Evolutionary conservation across 2,329 filamentous ascomycete species (phyloP).

Genomic region (Aureobasidium sp.): DNA sequence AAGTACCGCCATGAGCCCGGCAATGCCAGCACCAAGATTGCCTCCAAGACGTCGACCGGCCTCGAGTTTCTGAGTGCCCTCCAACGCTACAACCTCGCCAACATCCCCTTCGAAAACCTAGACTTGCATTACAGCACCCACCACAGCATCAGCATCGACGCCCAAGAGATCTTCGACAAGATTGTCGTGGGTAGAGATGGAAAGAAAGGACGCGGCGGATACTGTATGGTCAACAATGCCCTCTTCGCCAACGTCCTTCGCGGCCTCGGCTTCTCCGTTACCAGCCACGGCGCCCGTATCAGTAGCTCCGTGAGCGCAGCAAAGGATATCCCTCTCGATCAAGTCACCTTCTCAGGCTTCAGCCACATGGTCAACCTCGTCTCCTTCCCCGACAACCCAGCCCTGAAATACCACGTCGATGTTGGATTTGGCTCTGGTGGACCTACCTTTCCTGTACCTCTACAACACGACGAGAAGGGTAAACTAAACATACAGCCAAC

Average conservation of each 20-base stretch:
- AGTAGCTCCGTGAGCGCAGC: slow-evolving; percentile 38
- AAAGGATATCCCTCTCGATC: slow-evolving; percentile 35
- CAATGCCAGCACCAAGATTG: neutral
- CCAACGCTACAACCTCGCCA: slow-evolving; percentile 35
- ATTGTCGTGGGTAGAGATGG: slow-evolving; percentile 33
- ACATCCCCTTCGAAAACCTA: slow-evolving; percentile 52
- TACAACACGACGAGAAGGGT: neutral
- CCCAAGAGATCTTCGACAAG: slow-evolving; percentile 46
- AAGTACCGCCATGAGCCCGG: slow-evolving; percentile 13
- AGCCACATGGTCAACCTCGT: slow-evolving; percentile 42
- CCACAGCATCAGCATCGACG: slow-evolving; percentile 43
- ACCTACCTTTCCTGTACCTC: slow-evolving; percentile 30
- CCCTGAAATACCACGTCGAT: slow-evolving; percentile 33
- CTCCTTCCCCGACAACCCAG: slow-evolving; percentile 27
- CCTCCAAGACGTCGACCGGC: slow-evolving; percentile 21
- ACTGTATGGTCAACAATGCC: slow-evolving; percentile 55
- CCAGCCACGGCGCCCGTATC: slow-evolving; percentile 37
- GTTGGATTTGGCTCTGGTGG: slow-evolving; percentile 36
- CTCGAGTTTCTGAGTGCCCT: slow-evolving; percentile 24
- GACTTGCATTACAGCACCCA: slow-evolving; percentile 48
- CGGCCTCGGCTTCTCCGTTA: slow-evolving; percentile 44
- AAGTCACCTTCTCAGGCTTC: slow-evolving; percentile 23
- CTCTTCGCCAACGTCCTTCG: slow-evolving; percentile 47
- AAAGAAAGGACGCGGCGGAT: slow-evolving; percentile 44
- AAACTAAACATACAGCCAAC: neutral